Evolutionary conservation across 164 flowering plant species (phyloP), one percentile per base, ranked within the genome.

Genomic region (Aristolochia contorta): DNA sequence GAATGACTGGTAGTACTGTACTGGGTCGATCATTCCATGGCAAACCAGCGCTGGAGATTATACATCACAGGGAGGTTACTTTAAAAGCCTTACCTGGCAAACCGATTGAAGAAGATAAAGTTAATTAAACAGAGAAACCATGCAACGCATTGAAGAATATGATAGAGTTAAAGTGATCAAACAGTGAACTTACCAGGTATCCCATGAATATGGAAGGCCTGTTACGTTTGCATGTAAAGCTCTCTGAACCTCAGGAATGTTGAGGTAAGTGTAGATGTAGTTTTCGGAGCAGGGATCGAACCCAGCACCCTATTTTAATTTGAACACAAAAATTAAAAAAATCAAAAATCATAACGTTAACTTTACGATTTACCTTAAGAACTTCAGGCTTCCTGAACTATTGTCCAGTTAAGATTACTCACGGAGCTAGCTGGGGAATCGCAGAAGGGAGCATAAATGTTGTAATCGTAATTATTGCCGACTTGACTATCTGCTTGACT

Each of bases 321-420:
- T 13, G 18, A 22, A 19, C 16, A 1, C 24, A 69, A 61, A 52
- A n/a, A n/a, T n/a, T 85, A 83, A 3, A 30, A 49, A 0, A 85
- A 27, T 5, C 30, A 2, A 27, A 27, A 27, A 27, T 27, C 30
- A 27, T 2, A 27, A 27, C 5, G 5, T 2, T 27, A 27, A 27
- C 5, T 27, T n/a, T n/a, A n/a, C n/a, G n/a, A n/a, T n/a, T n/a
- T n/a, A n/a, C n/a, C n/a, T n/a, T n/a, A n/a, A n/a, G n/a, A n/a
- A 19, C 78, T 84, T 59, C 80, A 83, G 22, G 83, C 79, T n/a
- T 65, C 67, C 0, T n/a, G 23, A 12, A 76, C 68, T 80, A 78
- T 74, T 22, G 57, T 41, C 2, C 10, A 13, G 21, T 43, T 21
- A 1, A 19, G 2, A 18, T 0, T 1, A 15, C 63, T 30, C 32